A percentile compares a stretch with the other conserved stretches of the same genome.
phyloP scores from a whole-genome alignment of 2,329 filamentous ascomycete species.

The Aspergillus sp. region DNA sequence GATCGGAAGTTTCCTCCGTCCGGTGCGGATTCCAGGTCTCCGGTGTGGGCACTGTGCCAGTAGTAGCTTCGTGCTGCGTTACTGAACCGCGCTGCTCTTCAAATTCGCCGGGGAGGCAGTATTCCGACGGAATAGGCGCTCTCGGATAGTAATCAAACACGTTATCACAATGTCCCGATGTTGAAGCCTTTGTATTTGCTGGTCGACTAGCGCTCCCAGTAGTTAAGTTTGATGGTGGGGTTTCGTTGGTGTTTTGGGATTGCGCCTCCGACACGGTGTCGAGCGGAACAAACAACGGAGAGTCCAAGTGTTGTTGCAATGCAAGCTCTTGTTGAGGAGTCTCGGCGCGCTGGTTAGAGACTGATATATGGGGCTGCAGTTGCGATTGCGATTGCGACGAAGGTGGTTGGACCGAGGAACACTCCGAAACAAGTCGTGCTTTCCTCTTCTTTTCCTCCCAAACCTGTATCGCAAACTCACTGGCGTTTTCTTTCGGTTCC shows the following conservation, averaged over 20 bases:
- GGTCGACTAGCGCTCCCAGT: neutral
- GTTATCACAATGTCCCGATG: neutral
- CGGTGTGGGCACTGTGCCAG: neutral
- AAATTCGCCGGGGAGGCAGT: constrained; percentile 17
- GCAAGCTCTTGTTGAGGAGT: neutral
- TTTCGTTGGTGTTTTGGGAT: neutral
- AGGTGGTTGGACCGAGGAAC: constrained; percentile 7
- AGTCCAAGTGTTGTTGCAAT: constrained; percentile 5
- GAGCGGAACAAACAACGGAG: constrained; percentile 21
- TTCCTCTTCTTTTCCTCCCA: constrained; percentile 30
- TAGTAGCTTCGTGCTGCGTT: neutral
- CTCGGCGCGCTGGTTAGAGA: neutral
- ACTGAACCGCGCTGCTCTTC: neutral
- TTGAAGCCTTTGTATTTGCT: neutral
- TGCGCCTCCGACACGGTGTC: constrained; percentile 4
- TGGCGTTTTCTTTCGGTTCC: constrained; percentile 39
- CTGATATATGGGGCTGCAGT: neutral
- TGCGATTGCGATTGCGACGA: neutral
- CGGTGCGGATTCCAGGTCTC: neutral
- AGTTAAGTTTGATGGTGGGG: neutral
- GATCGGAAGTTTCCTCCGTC: neutral
- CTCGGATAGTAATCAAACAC: constrained; percentile 17
- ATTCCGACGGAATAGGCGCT: constrained; percentile 16
- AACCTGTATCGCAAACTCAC: constrained; percentile 26
- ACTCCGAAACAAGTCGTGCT: constrained; percentile 1